phyloP scores from a whole-genome alignment of 768 basidiomycete species.

The Sporobolomyces phaffii region DNA sequence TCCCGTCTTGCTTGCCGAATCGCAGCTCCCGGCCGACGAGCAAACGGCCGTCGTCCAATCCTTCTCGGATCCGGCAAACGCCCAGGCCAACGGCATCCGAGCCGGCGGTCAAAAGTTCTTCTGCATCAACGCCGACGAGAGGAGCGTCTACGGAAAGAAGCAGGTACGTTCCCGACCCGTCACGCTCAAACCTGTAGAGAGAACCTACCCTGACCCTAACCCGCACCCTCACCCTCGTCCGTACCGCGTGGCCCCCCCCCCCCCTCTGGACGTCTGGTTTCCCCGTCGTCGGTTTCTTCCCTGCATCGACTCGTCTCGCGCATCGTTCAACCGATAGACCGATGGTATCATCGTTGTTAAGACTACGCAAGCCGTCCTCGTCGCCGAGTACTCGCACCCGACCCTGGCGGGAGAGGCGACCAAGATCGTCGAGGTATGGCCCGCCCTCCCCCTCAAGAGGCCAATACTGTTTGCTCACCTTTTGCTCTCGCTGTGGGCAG shows the following conservation, averaged over 20 bases:
- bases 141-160: slow-evolving; percentile 72
- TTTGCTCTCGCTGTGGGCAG: background rate
- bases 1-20: background rate
- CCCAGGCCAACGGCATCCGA: slow-evolving; percentile 56
- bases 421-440: slow-evolving; percentile 58
- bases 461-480: no score
- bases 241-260: no score
- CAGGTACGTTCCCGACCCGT: slow-evolving; percentile 51
- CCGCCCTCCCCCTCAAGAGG: no score
- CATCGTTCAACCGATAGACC: slow-evolving; percentile 50
- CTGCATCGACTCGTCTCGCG: background rate
- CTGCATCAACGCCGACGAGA: slow-evolving; percentile 52
- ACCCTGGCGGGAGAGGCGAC: slow-evolving; percentile 63
- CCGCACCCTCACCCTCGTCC: no score
- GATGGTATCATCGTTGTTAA: slow-evolving; percentile 69
- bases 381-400: slow-evolving; percentile 66
- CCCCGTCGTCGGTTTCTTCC: no score
- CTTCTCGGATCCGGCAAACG: slow-evolving; percentile 48
- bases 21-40: slow-evolving; percentile 64
- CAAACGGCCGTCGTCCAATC: slow-evolving; percentile 56
- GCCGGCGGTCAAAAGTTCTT: slow-evolving; percentile 71
- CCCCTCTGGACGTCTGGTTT: no score
- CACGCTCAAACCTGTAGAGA: background rate
- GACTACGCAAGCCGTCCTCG: slow-evolving; percentile 77
- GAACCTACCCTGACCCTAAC: no score